Base-by-base conservation (phyloP, 1,284 basidiomycete species). In the Rhodotorula glutinis region DNA sequence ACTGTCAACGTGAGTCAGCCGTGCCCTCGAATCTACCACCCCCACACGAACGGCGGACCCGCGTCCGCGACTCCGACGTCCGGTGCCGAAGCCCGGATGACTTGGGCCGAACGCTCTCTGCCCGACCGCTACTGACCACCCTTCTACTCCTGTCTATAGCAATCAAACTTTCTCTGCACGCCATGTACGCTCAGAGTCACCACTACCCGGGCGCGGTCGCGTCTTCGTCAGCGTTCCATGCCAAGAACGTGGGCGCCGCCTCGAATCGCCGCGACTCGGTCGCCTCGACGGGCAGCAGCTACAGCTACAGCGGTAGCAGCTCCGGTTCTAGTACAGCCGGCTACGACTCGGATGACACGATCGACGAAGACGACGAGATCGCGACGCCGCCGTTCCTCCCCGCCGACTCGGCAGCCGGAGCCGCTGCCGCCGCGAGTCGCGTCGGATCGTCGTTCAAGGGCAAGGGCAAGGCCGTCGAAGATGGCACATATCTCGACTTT, bases 291-390 rank as follows among this genome's bases (percentile, higher is more conserved):
- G 27, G 43, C 10, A 53, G 63, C 56, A 62, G 66, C 43, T 64
- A 41, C 11, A 61, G 53, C 61, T 61, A 63, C 33, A 64, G 55
- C 52, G 62, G 53, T 41, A 58, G 57, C 44, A 51, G 62, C 30
- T 60, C 57, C 29, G 43, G 53, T n/a, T 65, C 63, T 11, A n/a
- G 25, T 16, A 27, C 49, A 2, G 53, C 33, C 53, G 38, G 55
- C 3, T 40, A 57, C 23, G 65, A 62, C 19, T 69, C 53, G 30
- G 68, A 58, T 43, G 66, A 58, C 38, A 68, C 70, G 52, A 54
- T 57, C 41, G 47, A 57, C 25, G 65, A 66, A 23, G 56, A 59
- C 38, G 57, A 57, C 53, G 66, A 67, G 38, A 51, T 63, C 57
- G 58, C 44, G 21, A 67, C 66, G 29, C 66, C 66, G 14, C 54